Evolutionary conservation across 352 stramenopile genomes (phyloP).

Genomic region (Elongisporangium prolatum): DNA sequence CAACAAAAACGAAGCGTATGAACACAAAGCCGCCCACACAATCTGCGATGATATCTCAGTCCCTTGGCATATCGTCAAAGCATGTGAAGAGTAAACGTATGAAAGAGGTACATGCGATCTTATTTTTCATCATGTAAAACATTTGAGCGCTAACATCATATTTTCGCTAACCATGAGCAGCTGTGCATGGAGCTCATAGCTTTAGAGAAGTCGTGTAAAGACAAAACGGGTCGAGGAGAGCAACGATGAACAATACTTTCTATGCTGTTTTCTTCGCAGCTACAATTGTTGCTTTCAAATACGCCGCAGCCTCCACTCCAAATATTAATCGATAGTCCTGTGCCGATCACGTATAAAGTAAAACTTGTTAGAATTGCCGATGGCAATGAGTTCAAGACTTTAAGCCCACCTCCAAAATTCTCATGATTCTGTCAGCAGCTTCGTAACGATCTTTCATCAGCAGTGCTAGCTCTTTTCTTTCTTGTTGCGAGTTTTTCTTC

Average conservation of each 20-base stretch:
- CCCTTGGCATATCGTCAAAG: background rate
- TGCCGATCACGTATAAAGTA: background rate
- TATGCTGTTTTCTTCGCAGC: constrained; percentile 19
- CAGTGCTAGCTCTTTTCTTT: constrained; percentile 21
- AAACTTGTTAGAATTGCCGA: background rate
- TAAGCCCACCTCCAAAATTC: constrained; percentile 56
- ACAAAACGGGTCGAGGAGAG: background rate
- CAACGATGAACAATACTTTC: background rate
- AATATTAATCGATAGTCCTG: constrained; percentile 48
- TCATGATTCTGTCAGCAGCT: constrained; percentile 68
- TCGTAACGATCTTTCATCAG: constrained; percentile 62
- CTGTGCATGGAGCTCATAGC: too few relatives aligned
- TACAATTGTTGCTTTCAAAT: constrained; percentile 28
- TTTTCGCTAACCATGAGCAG: too few relatives aligned
- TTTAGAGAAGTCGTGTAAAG: background rate
- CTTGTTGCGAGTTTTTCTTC: constrained; percentile 26
- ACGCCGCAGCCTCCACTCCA: constrained; percentile 26
- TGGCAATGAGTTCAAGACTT: background rate
- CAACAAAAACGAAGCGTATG: background rate
- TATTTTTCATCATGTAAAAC: too few relatives aligned
- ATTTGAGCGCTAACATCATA: background rate
- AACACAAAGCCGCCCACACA: background rate
- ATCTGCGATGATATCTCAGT: background rate
- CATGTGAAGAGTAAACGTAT: background rate
- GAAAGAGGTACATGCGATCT: background rate